Percentiles rank a stretch among this genome's conserved stretches.
phyloP scores from a whole-genome alignment of 208 protist species.

The Entamoeba dispar region DNA sequence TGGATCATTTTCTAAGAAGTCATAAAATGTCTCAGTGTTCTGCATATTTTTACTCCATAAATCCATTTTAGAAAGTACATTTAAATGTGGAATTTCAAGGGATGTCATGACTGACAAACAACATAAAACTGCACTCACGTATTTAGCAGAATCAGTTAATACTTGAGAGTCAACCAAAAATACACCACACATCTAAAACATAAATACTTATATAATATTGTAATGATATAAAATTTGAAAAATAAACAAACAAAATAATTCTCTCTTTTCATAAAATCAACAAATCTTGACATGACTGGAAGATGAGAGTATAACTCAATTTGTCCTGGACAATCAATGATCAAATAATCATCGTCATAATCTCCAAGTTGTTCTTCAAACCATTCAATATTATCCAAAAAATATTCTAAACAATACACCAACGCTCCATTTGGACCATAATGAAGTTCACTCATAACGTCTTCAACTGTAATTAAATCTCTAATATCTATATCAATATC shows the following conservation, averaged over 20 bases:
- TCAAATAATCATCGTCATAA: constrained; percentile 25
- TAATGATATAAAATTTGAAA: not conserved
- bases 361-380: constrained; percentile 51
- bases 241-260: constrained; percentile 1
- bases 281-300: not conserved
- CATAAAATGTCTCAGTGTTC: not conserved
- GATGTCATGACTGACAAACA: constrained; percentile 68
- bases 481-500: constrained; percentile 10
- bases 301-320: constrained; percentile 21
- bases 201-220: not conserved
- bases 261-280: not conserved
- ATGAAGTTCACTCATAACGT: constrained; percentile 19
- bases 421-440: constrained; percentile 23
- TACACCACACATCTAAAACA: not conserved
- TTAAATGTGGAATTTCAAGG: constrained; percentile 73
- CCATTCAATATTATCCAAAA: constrained; percentile 4
- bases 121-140: constrained; percentile 71
- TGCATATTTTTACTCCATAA: constrained; percentile 10
- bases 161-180: not conserved
- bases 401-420: not conserved
- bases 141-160: constrained; percentile 56
- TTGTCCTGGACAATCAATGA: constrained; percentile 26
- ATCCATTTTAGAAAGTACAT: constrained; percentile 87
- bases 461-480: constrained; percentile 1
- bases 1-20: not conserved